Conservation (phyloP, 1,139 yeast species). For the Arxiozyma slooffiae region DNA sequence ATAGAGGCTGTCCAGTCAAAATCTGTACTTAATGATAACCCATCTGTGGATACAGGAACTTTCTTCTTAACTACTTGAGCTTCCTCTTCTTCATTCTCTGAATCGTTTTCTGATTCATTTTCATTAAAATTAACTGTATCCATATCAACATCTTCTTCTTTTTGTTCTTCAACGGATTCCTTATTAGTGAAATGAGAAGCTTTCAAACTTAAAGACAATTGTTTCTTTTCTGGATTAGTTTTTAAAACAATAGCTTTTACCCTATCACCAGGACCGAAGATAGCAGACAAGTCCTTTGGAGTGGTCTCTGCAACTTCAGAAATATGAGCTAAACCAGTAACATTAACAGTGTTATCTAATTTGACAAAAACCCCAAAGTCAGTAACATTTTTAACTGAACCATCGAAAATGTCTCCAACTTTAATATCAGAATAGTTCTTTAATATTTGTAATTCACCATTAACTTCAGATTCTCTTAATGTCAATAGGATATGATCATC, state of each 20-base stretch:
- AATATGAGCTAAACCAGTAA: slow-evolving; percentile 82
- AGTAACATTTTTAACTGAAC: slow-evolving; percentile 66
- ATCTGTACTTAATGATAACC: slow-evolving; percentile 65
- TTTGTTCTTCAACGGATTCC: slow-evolving; percentile 31
- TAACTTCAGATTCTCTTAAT: slow-evolving; percentile 70
- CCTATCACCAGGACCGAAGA: slow-evolving; percentile 81
- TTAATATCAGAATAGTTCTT: slow-evolving; percentile 56
- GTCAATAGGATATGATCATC: slow-evolving; percentile 66
- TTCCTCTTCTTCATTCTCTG: slow-evolving; percentile 16
- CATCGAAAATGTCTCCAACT: slow-evolving; percentile 66
- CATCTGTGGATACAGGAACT: slow-evolving; percentile 30
- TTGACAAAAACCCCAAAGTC: slow-evolving; percentile 88
- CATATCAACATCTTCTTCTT: slow-evolving; percentile 23
- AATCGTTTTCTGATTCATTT: slow-evolving; percentile 17
- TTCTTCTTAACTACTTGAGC: slow-evolving; percentile 7
- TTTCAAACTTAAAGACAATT: slow-evolving; percentile 82
- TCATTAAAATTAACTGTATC: slow-evolving; percentile 13
- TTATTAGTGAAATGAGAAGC: slow-evolving; percentile 66
- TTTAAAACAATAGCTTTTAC: slow-evolving; percentile 74
- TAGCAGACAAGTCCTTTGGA: slow-evolving; percentile 41
- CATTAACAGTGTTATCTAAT: slow-evolving; percentile 61
- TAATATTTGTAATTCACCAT: slow-evolving; percentile 50
- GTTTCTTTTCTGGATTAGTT: slow-evolving; percentile 55
- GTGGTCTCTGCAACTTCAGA: slow-evolving; percentile 72
- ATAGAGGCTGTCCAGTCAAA: slow-evolving; percentile 93